These are phyloP conservation scores for Avicennia marina DNA, from an alignment of 257 asterid genomes.

Conservation along the genomic window DNA sequence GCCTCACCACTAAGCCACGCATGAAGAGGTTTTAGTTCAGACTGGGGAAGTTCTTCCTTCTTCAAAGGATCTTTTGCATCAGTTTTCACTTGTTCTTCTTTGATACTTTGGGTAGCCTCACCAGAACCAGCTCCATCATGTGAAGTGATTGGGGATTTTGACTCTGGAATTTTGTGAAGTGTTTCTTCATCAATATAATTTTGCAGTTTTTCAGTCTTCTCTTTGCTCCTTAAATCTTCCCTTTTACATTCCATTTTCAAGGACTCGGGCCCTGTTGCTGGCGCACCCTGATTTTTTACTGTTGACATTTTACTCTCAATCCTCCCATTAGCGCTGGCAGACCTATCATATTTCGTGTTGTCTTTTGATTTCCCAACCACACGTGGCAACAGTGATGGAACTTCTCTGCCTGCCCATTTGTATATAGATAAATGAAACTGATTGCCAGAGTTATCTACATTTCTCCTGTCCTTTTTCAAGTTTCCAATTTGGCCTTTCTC, in stretches of 20 bases:
- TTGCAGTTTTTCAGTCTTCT: conserved; percentile 6
- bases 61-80: not conserved
- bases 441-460: conserved; percentile 20
- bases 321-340: conserved; percentile 36
- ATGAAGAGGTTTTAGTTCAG: conserved; percentile 24
- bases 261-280: conserved; percentile 12
- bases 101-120: conserved; percentile 8
- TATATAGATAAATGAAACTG: conserved; percentile 89
- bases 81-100: no score
- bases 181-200: not conserved
- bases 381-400: conserved; percentile 47
- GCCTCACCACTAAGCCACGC: conserved; percentile 25
- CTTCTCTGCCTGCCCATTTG: conserved; percentile 79
- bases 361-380: conserved; percentile 27
- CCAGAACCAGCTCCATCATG: conserved; percentile 13
- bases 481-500: conserved; percentile 20
- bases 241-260: conserved; percentile 13
- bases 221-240: conserved; percentile 15
- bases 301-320: conserved; percentile 18
- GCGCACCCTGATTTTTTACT: not conserved
- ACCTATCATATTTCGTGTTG: conserved; percentile 20
- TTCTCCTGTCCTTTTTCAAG: conserved; percentile 18
- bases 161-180: conserved; percentile 18
- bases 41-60: conserved; percentile 21
- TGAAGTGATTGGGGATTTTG: conserved; percentile 18